These are phyloP conservation scores for Iberis pinnata DNA, from an alignment of 345 rosid genomes.

Conservation along the genomic window DNA sequence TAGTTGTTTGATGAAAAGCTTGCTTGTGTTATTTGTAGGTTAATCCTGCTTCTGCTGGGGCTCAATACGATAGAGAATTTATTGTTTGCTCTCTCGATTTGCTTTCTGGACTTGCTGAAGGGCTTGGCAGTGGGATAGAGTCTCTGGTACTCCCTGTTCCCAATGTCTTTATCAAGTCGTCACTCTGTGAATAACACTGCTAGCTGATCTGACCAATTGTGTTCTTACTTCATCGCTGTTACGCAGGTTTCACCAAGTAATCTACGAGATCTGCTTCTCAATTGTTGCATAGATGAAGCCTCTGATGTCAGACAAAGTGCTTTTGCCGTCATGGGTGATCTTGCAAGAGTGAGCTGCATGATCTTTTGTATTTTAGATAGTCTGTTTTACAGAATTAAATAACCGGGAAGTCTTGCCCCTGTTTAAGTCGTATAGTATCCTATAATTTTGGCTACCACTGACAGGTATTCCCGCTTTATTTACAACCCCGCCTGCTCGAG, in stretches of 20 bases:
- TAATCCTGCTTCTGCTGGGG: constrained; percentile 69
- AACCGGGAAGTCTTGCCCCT: no score
- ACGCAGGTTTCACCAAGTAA: constrained; percentile 68
- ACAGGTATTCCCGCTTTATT: constrained; percentile 60
- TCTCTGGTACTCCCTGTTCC: constrained; percentile 54
- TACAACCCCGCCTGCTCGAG: constrained; percentile 57
- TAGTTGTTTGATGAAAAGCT: constrained; percentile 7
- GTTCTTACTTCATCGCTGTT: constrained; percentile 10
- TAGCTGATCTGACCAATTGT: neutral
- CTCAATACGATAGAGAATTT: constrained; percentile 80
- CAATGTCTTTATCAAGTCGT: neutral
- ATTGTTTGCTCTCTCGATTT: constrained; percentile 87
- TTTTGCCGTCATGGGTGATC: constrained; percentile 83
- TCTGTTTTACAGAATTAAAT: no score
- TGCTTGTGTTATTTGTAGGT: constrained; percentile 43
- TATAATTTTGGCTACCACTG: constrained; percentile 15
- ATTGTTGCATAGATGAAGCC: constrained; percentile 80
- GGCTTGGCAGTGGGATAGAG: constrained; percentile 88
- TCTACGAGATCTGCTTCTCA: constrained; percentile 77
- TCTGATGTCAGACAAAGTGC: constrained; percentile 82
- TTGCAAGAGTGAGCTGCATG: constrained; percentile 47
- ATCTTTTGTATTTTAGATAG: neutral
- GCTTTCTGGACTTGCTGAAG: constrained; percentile 91
- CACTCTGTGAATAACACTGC: neutral
- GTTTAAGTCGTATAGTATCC: neutral